Percentiles rank a stretch among this genome's conserved stretches.
phyloP scores from a whole-genome alignment of 108 stramenopile genomes.

The Skeletonema grethae region DNA sequence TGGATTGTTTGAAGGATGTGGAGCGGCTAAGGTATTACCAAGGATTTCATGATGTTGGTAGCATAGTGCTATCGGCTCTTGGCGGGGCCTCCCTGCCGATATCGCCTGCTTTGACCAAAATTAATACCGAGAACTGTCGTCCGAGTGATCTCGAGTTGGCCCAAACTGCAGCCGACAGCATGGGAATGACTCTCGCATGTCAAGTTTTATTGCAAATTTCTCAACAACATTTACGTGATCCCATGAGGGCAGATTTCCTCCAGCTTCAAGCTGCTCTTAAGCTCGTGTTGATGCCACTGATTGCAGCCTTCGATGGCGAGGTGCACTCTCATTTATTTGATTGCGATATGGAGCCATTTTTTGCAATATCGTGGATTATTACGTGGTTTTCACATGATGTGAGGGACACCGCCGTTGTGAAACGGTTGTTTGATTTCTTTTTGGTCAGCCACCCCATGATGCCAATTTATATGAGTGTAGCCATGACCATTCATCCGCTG shows the following conservation, averaged over 20 bases:
- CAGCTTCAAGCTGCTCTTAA: conserved; percentile 66
- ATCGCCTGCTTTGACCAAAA: background rate
- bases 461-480: conserved; percentile 76
- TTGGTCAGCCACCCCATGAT: conserved; percentile 81
- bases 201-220: conserved; percentile 67
- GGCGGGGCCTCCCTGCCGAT: conserved; percentile 49
- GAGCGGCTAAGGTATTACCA: conserved; percentile 79
- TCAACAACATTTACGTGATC: conserved; percentile 70
- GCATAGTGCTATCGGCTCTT: conserved; percentile 70
- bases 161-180: conserved; percentile 30
- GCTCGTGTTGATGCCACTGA: conserved; percentile 68
- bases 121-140: background rate
- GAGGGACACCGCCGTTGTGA: conserved; percentile 78
- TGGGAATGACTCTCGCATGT: conserved; percentile 71
- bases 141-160: conserved; percentile 8
- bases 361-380: conserved; percentile 85
- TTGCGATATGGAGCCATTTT: conserved; percentile 90
- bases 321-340: conserved; percentile 77
- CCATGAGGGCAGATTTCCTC: conserved; percentile 58
- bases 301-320: conserved; percentile 59
- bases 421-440: conserved; percentile 90
- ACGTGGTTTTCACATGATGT: conserved; percentile 95
- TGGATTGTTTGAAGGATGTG: conserved; percentile 6
- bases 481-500: conserved; percentile 81
- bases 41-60: conserved; percentile 87